A percentile compares a stretch with the other conserved stretches of the same genome.
Evolutionary conservation across 352 stramenopile species (phyloP).

Genomic region (Globisporangium yorkense): DNA sequence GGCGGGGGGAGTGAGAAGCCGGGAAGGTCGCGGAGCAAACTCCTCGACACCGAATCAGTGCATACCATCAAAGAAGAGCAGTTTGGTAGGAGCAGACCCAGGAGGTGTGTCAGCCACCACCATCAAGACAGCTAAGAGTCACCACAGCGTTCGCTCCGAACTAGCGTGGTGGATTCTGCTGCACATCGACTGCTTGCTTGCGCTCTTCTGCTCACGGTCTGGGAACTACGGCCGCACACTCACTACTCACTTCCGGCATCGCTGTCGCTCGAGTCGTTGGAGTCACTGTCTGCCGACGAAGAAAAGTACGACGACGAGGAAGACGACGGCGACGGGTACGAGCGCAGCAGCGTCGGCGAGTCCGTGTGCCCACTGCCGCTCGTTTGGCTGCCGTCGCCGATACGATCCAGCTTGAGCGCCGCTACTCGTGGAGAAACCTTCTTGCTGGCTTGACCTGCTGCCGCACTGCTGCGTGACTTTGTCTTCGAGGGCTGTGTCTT

Average conservation of each 20-base stretch:
- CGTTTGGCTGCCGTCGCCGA: constrained; percentile 1
- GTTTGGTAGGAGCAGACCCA: too few relatives aligned
- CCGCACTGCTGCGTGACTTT: constrained; percentile 9
- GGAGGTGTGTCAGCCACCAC: too few relatives aligned
- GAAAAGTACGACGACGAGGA: constrained; percentile 84
- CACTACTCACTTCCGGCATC: constrained; percentile 28
- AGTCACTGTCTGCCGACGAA: constrained; percentile 66
- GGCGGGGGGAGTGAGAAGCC: too few relatives aligned
- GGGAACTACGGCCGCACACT: not conserved
- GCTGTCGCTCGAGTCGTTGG: constrained; percentile 33
- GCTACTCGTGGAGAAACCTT: constrained; percentile 11
- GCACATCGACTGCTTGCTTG: not conserved
- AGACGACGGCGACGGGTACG: constrained; percentile 57
- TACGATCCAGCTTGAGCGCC: constrained; percentile 11
- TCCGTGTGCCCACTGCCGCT: constrained; percentile 19
- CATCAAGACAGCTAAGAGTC: too few relatives aligned
- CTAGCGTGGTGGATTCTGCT: not conserved
- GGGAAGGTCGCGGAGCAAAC: too few relatives aligned
- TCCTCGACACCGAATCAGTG: too few relatives aligned
- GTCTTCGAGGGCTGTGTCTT: constrained; percentile 14
- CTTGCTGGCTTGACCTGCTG: constrained; percentile 2
- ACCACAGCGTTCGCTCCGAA: not conserved
- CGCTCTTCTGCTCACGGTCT: not conserved
- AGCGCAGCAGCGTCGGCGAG: constrained; percentile 40
- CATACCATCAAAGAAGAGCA: too few relatives aligned